phyloP scores from a whole-genome alignment of 257 asterid genomes.

The Nicotiana undulata region DNA sequence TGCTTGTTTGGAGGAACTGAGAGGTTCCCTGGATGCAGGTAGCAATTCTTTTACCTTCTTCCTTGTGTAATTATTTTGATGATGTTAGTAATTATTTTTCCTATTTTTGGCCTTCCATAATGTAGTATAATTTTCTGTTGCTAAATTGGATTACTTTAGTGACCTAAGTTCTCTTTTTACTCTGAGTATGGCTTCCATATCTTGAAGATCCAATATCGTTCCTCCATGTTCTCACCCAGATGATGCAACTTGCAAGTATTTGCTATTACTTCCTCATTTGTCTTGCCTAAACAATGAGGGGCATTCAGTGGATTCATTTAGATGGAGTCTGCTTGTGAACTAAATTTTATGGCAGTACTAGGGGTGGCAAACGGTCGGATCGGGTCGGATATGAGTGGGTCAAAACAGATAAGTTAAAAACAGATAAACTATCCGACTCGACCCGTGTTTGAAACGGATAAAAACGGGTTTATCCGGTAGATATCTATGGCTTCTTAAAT shows the following conservation, averaged over 20 bases:
- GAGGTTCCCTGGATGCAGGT: slow-evolving; percentile 90
- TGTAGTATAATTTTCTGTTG: not conserved
- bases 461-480: no score
- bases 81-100: not conserved
- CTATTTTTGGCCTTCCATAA: not conserved
- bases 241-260: not conserved
- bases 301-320: not conserved
- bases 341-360: not conserved
- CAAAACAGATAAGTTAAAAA: no score
- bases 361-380: no score
- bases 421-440: no score
- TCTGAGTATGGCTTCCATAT: not conserved
- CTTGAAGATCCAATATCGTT: not conserved
- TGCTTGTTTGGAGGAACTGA: slow-evolving; percentile 58
- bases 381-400: no score
- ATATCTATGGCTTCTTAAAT: no score
- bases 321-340: not conserved
- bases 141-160: not conserved
- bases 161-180: not conserved
- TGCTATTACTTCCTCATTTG: not conserved
- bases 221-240: not conserved
- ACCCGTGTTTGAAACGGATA: no score
- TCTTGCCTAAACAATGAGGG: not conserved
- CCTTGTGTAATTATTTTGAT: not conserved
- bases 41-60: slow-evolving; percentile 5